Evolutionary conservation across 1,284 basidiomycete species (phyloP).

Genomic region (Microbotryum lychnidis-dioicae): DNA sequence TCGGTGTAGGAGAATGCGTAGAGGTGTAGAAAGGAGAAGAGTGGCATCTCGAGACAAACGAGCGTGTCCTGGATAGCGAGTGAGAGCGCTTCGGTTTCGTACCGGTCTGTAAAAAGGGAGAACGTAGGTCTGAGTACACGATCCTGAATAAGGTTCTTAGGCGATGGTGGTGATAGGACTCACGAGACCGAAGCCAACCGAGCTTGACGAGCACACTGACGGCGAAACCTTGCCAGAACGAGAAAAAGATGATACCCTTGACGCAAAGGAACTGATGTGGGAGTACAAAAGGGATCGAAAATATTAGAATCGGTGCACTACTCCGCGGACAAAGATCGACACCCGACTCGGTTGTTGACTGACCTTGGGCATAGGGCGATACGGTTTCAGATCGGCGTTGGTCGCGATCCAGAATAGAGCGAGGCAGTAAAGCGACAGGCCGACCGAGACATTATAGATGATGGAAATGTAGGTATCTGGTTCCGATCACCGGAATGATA

Average conservation of each 20-base stretch:
- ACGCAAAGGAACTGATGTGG: constrained; percentile 71
- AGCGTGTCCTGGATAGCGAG: constrained; percentile 80
- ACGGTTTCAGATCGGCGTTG: constrained; percentile 78
- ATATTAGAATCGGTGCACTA: neutral
- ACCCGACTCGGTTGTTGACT: constrained; percentile 15
- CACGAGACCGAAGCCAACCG: constrained; percentile 54
- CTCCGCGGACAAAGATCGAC: neutral
- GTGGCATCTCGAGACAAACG: constrained; percentile 94
- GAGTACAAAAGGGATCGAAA: too few species aligned
- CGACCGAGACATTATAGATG: constrained; percentile 58
- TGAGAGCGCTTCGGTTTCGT: constrained; percentile 87
- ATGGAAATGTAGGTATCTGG: constrained; percentile 73
- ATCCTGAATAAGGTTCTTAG: too few species aligned
- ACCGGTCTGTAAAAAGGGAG: constrained; percentile 51
- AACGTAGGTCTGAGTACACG: too few species aligned
- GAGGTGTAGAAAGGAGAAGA: constrained; percentile 88
- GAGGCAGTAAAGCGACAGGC: constrained; percentile 71
- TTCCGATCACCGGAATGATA: neutral
- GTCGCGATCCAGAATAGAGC: constrained; percentile 93
- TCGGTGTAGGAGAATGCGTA: constrained; percentile 48
- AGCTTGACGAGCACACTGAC: constrained; percentile 83
- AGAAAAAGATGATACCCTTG: constrained; percentile 91
- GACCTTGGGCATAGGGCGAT: constrained; percentile 49
- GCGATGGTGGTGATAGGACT: neutral
- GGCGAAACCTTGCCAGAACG: constrained; percentile 88